Evolutionary conservation across 2,329 filamentous ascomycete genomes (phyloP).

Genomic region (Rhynchosporium secalis): DNA sequence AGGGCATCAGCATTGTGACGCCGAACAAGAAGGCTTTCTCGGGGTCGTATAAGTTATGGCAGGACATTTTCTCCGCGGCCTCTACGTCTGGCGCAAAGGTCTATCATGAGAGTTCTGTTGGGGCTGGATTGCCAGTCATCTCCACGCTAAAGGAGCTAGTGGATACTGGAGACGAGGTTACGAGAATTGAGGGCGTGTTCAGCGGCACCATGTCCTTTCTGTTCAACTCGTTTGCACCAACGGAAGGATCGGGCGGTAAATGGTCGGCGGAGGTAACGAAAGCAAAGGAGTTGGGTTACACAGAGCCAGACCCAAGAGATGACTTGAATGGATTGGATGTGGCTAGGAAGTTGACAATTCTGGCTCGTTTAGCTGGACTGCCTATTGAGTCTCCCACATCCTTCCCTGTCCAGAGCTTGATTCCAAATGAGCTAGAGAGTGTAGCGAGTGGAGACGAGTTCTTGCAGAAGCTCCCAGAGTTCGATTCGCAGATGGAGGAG

Average conservation of each 20-base stretch:
- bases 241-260: slow-evolving; percentile 69
- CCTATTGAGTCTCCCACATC: slow-evolving; percentile 79
- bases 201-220: slow-evolving; percentile 97
- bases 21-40: slow-evolving; percentile 99
- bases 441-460: slow-evolving; percentile 81
- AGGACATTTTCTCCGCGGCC: slow-evolving; percentile 78
- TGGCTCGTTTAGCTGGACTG: slow-evolving; percentile 82
- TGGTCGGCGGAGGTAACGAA: slow-evolving; percentile 92
- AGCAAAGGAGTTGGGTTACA: slow-evolving; percentile 91
- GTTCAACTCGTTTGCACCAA: slow-evolving; percentile 94
- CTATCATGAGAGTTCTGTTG: slow-evolving; percentile 94
- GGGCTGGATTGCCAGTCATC: slow-evolving; percentile 89
- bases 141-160: slow-evolving; percentile 93
- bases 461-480: slow-evolving; percentile 74
- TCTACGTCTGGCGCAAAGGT: slow-evolving; percentile 72
- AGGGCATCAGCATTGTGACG: slow-evolving; percentile 87
- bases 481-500: slow-evolving; percentile 87
- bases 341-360: slow-evolving; percentile 92
- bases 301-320: slow-evolving; percentile 82
- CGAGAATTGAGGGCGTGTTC: slow-evolving; percentile 94
- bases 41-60: slow-evolving; percentile 76
- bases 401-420: slow-evolving; percentile 92
- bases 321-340: slow-evolving; percentile 88
- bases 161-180: slow-evolving; percentile 88
- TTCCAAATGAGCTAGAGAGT: slow-evolving; percentile 81